A percentile compares a stretch with the other conserved stretches of the same genome.
phyloP scores from a whole-genome alignment of 768 basidiomycete species.

The Lentinus tigrinus region DNA sequence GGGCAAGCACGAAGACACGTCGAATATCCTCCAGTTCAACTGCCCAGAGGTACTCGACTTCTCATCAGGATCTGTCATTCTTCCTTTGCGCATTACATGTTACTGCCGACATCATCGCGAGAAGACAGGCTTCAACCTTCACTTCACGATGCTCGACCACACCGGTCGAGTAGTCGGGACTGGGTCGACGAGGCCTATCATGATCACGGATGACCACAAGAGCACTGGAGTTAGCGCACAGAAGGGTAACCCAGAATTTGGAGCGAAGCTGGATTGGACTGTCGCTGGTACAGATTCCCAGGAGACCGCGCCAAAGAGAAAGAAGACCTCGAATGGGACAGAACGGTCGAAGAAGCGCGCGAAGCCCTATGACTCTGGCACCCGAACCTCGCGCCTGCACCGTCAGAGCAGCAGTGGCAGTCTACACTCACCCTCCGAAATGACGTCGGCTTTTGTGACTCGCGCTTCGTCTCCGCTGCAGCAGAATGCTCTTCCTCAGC shows the following conservation, averaged over 20 bases:
- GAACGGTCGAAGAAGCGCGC: constrained; percentile 52
- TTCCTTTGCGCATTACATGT: constrained; percentile 96
- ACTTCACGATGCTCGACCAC: constrained; percentile 81
- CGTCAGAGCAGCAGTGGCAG: constrained; percentile 31
- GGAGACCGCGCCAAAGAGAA: constrained; percentile 43
- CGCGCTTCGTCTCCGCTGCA: constrained; percentile 32
- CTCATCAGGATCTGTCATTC: constrained; percentile 76
- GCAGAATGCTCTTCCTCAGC: neutral
- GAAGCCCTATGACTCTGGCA: constrained; percentile 63
- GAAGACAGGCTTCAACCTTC: constrained; percentile 91
- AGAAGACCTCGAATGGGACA: constrained; percentile 33
- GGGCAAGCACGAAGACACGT: constrained; percentile 63
- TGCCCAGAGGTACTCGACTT: constrained; percentile 90
- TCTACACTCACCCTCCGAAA: constrained; percentile 27
- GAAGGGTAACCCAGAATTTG: constrained; percentile 16
- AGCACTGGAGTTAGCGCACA: constrained; percentile 46
- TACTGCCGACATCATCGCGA: constrained; percentile 99
- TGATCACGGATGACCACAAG: constrained; percentile 99
- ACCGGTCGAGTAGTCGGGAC: constrained; percentile 77
- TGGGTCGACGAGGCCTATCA: constrained; percentile 85
- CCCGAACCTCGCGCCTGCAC: constrained; percentile 26
- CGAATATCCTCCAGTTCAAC: constrained; percentile 93
- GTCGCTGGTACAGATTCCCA: constrained; percentile 13
- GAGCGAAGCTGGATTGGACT: constrained; percentile 14
- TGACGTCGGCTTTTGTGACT: constrained; percentile 29